Conservation (phyloP, 371 early-diverging fungal genomes). For the Mucor velutinosus region DNA sequence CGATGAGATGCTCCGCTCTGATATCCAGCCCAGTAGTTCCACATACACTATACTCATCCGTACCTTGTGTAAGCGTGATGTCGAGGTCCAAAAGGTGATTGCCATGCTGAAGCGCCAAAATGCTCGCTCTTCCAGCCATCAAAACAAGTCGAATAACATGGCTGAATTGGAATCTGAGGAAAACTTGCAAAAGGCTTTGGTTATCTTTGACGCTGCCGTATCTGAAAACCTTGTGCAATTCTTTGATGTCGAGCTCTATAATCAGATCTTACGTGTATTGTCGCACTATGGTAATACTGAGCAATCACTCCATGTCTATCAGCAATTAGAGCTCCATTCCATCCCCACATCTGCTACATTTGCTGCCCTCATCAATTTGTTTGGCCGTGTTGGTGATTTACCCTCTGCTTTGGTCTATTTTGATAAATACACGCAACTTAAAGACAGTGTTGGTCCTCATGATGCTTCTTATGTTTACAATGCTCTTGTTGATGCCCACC, state of each 20-base stretch:
- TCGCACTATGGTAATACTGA: slow-evolving; percentile 48
- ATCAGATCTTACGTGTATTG: slow-evolving; percentile 51
- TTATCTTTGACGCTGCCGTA: slow-evolving; percentile 33
- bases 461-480: slow-evolving; percentile 56
- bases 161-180: slow-evolving; percentile 37
- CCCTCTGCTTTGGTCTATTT: slow-evolving; percentile 39
- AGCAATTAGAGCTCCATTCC: slow-evolving; percentile 25
- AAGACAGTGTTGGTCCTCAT: slow-evolving; percentile 28
- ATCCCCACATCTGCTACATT: slow-evolving; percentile 46
- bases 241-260: slow-evolving; percentile 51
- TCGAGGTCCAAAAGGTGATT: slow-evolving; percentile 52
- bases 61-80: slow-evolving; percentile 50
- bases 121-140: slow-evolving; percentile 24
- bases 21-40: slow-evolving; percentile 39
- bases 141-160: slow-evolving; percentile 27
- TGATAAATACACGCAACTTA: slow-evolving; percentile 29
- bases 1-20: slow-evolving; percentile 46
- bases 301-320: slow-evolving; percentile 41
- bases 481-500: slow-evolving; percentile 48
- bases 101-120: slow-evolving; percentile 47
- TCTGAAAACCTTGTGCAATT: slow-evolving; percentile 23
- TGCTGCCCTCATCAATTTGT: slow-evolving; percentile 53
- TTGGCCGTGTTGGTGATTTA: slow-evolving; percentile 52
- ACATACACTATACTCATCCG: slow-evolving; percentile 50
- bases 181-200: slow-evolving; percentile 39